Conservation (phyloP, 495 filamentous ascomycete genomes). For the Penicillium mononematosum region DNA sequence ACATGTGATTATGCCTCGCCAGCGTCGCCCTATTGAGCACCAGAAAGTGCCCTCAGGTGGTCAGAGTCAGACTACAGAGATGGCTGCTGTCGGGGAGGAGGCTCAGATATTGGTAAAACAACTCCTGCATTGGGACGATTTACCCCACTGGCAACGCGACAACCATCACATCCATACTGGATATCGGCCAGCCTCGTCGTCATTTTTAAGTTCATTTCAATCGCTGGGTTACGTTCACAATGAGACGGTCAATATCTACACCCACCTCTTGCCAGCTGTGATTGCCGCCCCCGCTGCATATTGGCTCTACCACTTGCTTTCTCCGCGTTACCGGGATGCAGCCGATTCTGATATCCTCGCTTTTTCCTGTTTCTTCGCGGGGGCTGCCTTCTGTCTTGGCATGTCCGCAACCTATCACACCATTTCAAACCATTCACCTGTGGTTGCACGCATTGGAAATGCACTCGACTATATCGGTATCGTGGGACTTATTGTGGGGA, state of each 20-base stretch:
- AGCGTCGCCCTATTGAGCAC: conserved; percentile 36
- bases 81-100: conserved; percentile 28
- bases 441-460: conserved; percentile 61
- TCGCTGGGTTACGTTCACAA: conserved; percentile 81
- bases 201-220: conserved; percentile 60
- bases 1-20: conserved; percentile 39
- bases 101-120: conserved; percentile 34
- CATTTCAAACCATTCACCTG: conserved; percentile 64
- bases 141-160: conserved; percentile 70
- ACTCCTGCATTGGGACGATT: conserved; percentile 60
- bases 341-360: conserved; percentile 63
- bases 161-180: conserved; percentile 72
- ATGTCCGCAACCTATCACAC: conserved; percentile 83
- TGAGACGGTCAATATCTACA: conserved; percentile 93
- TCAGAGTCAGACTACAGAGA: conserved; percentile 19
- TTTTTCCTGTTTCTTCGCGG: conserved; percentile 76
- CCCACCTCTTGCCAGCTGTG: conserved; percentile 65
- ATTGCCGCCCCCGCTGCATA: conserved; percentile 39
- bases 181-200: conserved; percentile 69
- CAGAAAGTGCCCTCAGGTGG: conserved; percentile 18
- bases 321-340: conserved; percentile 66
- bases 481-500: conserved; percentile 82
- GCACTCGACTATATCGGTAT: conserved; percentile 90
- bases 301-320: conserved; percentile 49
- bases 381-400: conserved; percentile 72